Evolutionary conservation across 805 yeast species (phyloP).

Genomic region (Saccharomyces jurei): DNA sequence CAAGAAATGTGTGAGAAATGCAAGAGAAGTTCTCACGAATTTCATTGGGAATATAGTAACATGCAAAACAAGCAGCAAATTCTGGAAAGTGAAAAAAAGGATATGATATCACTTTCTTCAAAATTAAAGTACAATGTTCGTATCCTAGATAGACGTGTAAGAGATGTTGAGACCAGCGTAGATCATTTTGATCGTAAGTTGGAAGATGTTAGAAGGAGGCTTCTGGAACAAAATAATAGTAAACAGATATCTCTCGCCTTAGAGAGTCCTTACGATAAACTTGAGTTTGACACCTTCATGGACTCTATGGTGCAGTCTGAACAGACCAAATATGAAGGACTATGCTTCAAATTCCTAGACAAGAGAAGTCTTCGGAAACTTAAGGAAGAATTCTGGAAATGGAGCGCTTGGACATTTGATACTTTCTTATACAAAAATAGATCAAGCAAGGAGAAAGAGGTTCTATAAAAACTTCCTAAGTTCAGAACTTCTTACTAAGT

Average conservation of each 20-base stretch:
- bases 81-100: conserved; percentile 36
- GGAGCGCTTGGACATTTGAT: background rate
- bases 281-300: conserved; percentile 14
- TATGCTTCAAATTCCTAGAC: conserved; percentile 10
- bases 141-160: conserved; percentile 48
- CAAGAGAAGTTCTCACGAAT: conserved; percentile 11
- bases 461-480: background rate
- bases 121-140: conserved; percentile 59
- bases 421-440: background rate
- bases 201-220: conserved; percentile 10
- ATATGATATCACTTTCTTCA: conserved; percentile 49
- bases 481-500: background rate
- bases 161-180: conserved; percentile 59
- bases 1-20: conserved; percentile 12
- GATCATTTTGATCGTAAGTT: conserved; percentile 34
- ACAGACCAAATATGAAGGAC: conserved; percentile 15
- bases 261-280: conserved; percentile 11
- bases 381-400: conserved; percentile 7
- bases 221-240: conserved; percentile 6
- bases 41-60: conserved; percentile 15
- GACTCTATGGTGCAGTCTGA: conserved; percentile 10
- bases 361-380: conserved; percentile 7
- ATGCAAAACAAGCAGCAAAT: conserved; percentile 26
- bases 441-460: background rate
- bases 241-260: background rate